Percentiles rank a stretch among this genome's conserved stretches.
Evolutionary conservation across 1,284 basidiomycete species (phyloP).

Genomic region (Sanghuangporus sanghuang): DNA sequence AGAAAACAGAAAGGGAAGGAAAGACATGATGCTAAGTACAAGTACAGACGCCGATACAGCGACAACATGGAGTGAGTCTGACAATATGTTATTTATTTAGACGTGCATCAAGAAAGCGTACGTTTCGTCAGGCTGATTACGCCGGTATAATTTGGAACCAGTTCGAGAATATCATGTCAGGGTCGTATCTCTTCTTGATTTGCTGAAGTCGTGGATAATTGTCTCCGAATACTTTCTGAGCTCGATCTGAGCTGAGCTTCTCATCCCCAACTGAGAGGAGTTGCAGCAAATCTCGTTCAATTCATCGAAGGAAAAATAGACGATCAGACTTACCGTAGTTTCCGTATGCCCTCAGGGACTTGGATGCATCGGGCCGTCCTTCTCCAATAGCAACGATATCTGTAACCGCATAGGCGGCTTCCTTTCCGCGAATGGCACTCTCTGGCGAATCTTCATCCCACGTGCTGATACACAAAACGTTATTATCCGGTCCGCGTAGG

Average conservation of each 20-base stretch:
- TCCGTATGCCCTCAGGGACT: constrained; percentile 21
- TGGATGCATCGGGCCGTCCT: background rate
- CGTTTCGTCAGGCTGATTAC: background rate
- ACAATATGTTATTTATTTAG: too few species aligned
- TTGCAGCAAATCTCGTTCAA: background rate
- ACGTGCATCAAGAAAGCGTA: too few species aligned
- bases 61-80: too few species aligned
- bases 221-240: constrained; percentile 36
- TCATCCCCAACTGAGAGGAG: constrained; percentile 15
- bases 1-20: too few species aligned
- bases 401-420: constrained; percentile 21
- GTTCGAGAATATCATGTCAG: constrained; percentile 45
- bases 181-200: constrained; percentile 49
- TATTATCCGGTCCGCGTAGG: constrained; percentile 29
- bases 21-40: too few species aligned
- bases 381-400: constrained; percentile 17
- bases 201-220: constrained; percentile 42
- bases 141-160: constrained; percentile 42
- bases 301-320: background rate
- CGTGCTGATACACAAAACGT: constrained; percentile 28
- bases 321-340: constrained; percentile 25
- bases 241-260: constrained; percentile 22
- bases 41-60: too few species aligned
- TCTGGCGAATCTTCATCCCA: constrained; percentile 34
- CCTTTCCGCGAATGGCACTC: constrained; percentile 24